These are phyloP conservation scores for Pythium scleroteichum DNA, from an alignment of 352 stramenopile species.

Conservation along the genomic window DNA sequence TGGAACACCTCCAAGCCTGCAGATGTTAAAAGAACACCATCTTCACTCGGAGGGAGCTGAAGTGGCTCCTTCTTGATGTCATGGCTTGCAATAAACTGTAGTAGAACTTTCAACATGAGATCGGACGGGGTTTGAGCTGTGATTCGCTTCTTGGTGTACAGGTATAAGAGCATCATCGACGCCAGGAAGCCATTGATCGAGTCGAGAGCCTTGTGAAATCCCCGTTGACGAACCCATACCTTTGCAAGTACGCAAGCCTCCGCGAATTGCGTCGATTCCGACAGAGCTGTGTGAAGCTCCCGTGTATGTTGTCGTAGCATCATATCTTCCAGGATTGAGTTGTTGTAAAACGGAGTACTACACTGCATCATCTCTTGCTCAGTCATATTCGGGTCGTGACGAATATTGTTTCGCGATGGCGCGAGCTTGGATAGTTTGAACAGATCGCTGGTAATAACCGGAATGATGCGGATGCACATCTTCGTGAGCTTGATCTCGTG, in stretches of 20 bases:
- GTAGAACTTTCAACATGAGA: slow-evolving; percentile 84
- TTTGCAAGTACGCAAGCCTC: slow-evolving; percentile 84
- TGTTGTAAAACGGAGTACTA: slow-evolving; percentile 89
- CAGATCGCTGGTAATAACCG: slow-evolving; percentile 58
- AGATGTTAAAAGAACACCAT: slow-evolving; percentile 58
- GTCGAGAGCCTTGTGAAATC: slow-evolving; percentile 72
- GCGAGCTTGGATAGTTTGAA: slow-evolving; percentile 85
- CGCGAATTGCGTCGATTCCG: slow-evolving; percentile 67
- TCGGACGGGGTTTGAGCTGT: slow-evolving; percentile 69
- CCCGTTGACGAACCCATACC: slow-evolving; percentile 87
- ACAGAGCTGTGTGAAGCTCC: slow-evolving; percentile 69
- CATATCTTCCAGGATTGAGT: slow-evolving; percentile 91
- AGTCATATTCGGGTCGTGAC: slow-evolving; percentile 70
- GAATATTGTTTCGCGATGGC: slow-evolving; percentile 84
- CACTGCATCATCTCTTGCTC: slow-evolving; percentile 69
- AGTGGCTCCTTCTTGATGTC: slow-evolving; percentile 66
- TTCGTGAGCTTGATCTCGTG: slow-evolving; percentile 53
- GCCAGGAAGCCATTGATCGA: slow-evolving; percentile 83
- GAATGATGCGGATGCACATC: slow-evolving; percentile 73
- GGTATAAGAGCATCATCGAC: slow-evolving; percentile 85
- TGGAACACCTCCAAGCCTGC: slow-evolving; percentile 72
- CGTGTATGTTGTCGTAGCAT: slow-evolving; percentile 77
- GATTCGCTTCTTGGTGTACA: slow-evolving; percentile 76
- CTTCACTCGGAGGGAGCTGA: slow-evolving; percentile 58
- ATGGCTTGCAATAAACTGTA: slow-evolving; percentile 79